phyloP scores from a whole-genome alignment of 257 asterid species.

The Solanum virginianum region DNA sequence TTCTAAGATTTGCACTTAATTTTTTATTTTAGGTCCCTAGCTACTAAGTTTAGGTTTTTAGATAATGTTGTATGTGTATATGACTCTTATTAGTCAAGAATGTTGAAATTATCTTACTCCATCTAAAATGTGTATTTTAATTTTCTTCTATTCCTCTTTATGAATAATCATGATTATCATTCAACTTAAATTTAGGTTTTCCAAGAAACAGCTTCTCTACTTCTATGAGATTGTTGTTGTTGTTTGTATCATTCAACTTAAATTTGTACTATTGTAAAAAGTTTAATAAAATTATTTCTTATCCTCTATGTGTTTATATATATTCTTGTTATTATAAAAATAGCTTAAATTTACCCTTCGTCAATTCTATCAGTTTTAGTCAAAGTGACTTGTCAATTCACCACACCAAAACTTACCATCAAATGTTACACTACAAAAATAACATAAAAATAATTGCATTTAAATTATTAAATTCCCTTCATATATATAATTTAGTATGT shows the following conservation, averaged over 20 bases:
- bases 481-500: too few species aligned
- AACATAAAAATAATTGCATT: neutral
- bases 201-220: too few species aligned
- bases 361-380: too few species aligned
- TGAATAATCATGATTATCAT: neutral
- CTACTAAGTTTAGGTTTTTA: neutral
- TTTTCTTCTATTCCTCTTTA: neutral
- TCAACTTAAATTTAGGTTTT: neutral
- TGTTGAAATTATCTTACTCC: neutral
- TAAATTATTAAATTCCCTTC: neutral
- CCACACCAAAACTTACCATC: too few species aligned
- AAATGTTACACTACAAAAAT: too few species aligned
- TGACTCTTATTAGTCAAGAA: neutral
- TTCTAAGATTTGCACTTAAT: neutral
- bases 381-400: too few species aligned
- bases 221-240: too few species aligned
- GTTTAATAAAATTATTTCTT: neutral
- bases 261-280: accelerated
- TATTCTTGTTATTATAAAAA: too few species aligned
- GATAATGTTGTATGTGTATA: neutral
- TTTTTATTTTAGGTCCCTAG: neutral
- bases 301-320: neutral
- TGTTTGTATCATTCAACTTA: neutral
- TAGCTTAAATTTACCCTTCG: too few species aligned
- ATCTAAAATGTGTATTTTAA: neutral